Evolutionary conservation across 2,329 filamentous ascomycete genomes (phyloP).

Genomic region (Hirsutella minnesotensis): DNA sequence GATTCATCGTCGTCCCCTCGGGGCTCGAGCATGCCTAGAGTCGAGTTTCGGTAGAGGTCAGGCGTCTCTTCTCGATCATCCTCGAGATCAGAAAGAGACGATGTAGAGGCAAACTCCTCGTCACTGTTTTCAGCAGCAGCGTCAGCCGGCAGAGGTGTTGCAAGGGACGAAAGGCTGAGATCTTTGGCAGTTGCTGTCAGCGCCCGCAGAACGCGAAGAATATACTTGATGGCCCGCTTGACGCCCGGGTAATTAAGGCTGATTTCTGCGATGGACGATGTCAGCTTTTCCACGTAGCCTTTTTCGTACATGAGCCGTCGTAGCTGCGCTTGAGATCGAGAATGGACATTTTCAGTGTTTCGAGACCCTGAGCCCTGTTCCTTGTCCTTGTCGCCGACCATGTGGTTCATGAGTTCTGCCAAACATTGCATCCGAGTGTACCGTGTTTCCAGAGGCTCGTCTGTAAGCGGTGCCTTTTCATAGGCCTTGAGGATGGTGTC

Average conservation of each 20-base stretch:
- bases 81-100: slow-evolving; percentile 79
- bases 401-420: slow-evolving; percentile 83
- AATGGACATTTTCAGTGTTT: slow-evolving; percentile 25
- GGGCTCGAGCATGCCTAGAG: slow-evolving; percentile 86
- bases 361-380: slow-evolving; percentile 33
- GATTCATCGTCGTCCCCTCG: slow-evolving; percentile 72
- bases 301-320: slow-evolving; percentile 98
- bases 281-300: slow-evolving; percentile 80
- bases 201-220: slow-evolving; percentile 77
- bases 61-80: slow-evolving; percentile 89
- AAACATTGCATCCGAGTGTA: slow-evolving; percentile 82
- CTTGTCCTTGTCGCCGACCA: slow-evolving; percentile 72
- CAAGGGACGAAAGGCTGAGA: slow-evolving; percentile 51
- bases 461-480: slow-evolving; percentile 71
- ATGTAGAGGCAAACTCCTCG: slow-evolving; percentile 77
- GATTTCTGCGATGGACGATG: slow-evolving; percentile 85
- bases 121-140: slow-evolving; percentile 59
- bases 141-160: slow-evolving; percentile 58
- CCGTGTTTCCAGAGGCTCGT: slow-evolving; percentile 70
- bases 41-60: slow-evolving; percentile 92
- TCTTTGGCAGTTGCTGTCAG: slow-evolving; percentile 79
- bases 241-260: slow-evolving; percentile 90
- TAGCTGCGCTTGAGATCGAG: slow-evolving; percentile 66
- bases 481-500: slow-evolving; percentile 89
- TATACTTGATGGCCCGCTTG: slow-evolving; percentile 92